Conservation (phyloP, 2,329 filamentous ascomycete genomes). For the Stachybotrys echinatus region DNA sequence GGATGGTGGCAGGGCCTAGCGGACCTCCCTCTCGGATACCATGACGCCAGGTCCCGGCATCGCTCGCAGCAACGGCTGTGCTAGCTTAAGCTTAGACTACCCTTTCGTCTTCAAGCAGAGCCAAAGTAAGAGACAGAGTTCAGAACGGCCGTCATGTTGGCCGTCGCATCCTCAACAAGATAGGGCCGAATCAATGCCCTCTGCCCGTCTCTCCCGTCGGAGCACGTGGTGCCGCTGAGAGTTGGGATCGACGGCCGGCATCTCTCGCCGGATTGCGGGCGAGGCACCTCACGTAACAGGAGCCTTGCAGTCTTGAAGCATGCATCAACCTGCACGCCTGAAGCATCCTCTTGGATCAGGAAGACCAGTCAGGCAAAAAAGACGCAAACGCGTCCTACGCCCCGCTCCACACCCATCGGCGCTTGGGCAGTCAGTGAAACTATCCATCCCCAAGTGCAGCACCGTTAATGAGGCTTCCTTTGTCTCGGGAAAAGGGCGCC, state of each 20-base stretch:
- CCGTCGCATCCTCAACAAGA: neutral
- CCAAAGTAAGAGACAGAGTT: neutral
- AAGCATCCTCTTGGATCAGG: no score
- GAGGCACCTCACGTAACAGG: neutral
- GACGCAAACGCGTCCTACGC: no score
- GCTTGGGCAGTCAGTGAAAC: neutral
- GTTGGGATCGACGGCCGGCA: neutral
- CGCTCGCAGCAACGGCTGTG: no score
- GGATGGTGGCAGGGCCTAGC: no score
- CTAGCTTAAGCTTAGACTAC: no score
- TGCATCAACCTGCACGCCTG: no score
- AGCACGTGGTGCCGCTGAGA: neutral
- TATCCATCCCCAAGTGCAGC: neutral
- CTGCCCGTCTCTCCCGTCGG: neutral
- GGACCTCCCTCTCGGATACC: neutral
- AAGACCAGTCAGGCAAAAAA: no score
- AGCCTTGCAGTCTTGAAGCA: neutral
- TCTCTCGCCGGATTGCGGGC: neutral
- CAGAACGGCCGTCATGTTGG: no score
- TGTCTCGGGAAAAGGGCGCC: neutral
- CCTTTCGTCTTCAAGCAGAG: neutral
- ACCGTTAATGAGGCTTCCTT: neutral
- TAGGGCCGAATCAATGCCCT: neutral
- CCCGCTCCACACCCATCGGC: neutral
- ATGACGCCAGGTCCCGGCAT: neutral